These are phyloP conservation scores for Yarrowia keelungensis DNA, from an alignment of 805 yeast genomes.

Conservation along the genomic window DNA sequence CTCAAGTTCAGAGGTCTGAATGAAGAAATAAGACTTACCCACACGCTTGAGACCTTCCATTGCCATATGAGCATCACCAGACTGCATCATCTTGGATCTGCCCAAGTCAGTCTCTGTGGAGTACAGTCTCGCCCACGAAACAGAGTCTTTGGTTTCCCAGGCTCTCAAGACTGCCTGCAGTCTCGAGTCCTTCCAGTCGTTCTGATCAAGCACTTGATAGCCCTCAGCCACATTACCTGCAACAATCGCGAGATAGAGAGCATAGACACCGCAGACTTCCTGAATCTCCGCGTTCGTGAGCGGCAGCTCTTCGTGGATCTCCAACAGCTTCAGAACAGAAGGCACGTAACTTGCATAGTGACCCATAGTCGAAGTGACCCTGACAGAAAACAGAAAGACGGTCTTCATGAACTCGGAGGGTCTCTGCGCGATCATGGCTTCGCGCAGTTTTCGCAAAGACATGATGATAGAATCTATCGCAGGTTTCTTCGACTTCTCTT, in stretches of 20 bases:
- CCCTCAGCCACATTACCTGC: conserved; percentile 42
- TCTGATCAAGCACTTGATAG: conserved; percentile 40
- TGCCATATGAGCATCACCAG: conserved; percentile 18
- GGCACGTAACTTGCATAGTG: conserved; percentile 65
- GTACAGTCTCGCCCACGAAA: conserved; percentile 39
- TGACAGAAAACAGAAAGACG: conserved; percentile 59
- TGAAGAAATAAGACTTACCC: conserved; percentile 40
- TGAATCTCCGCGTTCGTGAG: conserved; percentile 50
- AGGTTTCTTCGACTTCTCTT: conserved; percentile 1
- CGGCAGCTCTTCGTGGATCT: conserved; percentile 42
- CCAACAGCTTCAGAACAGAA: conserved; percentile 55
- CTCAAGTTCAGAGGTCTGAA: conserved; percentile 36
- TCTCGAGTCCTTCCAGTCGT: conserved; percentile 29
- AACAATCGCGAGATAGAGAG: conserved; percentile 53
- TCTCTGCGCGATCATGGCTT: conserved; percentile 56
- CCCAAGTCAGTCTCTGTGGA: conserved; percentile 33
- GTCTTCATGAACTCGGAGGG: conserved; percentile 53
- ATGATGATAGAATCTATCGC: conserved; percentile 37
- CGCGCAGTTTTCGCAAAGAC: conserved; percentile 56
- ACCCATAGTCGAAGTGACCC: conserved; percentile 56
- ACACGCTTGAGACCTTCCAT: conserved; percentile 38
- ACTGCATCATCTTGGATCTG: conserved; percentile 35
- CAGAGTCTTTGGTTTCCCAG: conserved; percentile 38
- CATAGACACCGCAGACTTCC: conserved; percentile 55
- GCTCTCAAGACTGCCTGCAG: conserved; percentile 40